Percentiles rank a stretch among this genome's conserved stretches.
Evolutionary conservation across 129 eudicot species (phyloP).

Genomic region (Ambrosia trifida): DNA sequence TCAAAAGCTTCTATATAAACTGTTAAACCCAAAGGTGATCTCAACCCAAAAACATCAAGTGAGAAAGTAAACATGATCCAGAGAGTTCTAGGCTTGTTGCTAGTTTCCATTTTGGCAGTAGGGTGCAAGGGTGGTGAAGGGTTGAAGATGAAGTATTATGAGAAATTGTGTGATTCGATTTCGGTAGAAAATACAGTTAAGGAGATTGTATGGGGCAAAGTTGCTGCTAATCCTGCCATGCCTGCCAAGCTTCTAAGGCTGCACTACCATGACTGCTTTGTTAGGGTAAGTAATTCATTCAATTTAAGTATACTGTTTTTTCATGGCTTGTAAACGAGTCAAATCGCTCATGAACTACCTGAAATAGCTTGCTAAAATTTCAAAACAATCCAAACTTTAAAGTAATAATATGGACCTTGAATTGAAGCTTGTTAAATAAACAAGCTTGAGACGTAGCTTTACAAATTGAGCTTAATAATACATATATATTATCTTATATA

Average conservation of each 20-base stretch:
- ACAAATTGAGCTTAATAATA: too few species aligned
- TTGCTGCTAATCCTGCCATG: conserved; percentile 31
- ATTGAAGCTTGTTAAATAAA: too few species aligned
- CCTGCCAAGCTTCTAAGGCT: conserved; percentile 52
- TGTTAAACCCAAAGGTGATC: neutral
- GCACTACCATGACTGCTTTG: conserved; percentile 61
- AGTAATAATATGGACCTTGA: too few species aligned
- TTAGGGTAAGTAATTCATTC: conserved; percentile 36
- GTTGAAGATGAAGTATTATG: conserved; percentile 40
- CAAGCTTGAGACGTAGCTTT: too few species aligned
- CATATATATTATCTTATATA: too few species aligned
- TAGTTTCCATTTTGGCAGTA: conserved; percentile 24
- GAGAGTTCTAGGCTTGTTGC: neutral
- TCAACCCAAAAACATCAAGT: conserved; percentile 11
- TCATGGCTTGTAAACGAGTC: too few species aligned
- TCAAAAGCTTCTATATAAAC: conserved; percentile 2
- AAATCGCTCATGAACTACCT: too few species aligned
- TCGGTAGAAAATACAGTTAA: conserved; percentile 31
- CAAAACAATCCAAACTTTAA: too few species aligned
- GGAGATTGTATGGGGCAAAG: conserved; percentile 48
- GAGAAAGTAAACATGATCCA: conserved; percentile 20
- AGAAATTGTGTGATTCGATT: conserved; percentile 29
- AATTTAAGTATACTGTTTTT: too few species aligned
- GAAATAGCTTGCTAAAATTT: too few species aligned
- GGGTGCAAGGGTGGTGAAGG: conserved; percentile 25